Percentiles rank a stretch among this genome's conserved stretches.
Conservation (phyloP, 1,139 yeast genomes). For the Yamadazyma friedrichii region DNA sequence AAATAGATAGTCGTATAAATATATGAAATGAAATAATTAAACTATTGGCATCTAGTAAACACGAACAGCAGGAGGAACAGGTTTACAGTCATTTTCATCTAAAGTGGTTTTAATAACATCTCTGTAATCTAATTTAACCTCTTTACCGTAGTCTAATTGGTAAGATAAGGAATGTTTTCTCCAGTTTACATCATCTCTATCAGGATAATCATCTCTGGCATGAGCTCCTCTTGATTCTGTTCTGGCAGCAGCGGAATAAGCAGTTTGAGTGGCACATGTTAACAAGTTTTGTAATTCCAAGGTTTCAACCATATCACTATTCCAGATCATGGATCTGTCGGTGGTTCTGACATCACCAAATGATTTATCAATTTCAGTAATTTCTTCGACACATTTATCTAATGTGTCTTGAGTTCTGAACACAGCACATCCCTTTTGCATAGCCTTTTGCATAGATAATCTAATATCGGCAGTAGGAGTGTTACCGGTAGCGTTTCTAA, state of each 20-base stretch:
- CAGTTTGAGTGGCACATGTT: conserved; percentile 97
- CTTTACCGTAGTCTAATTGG: conserved; percentile 73
- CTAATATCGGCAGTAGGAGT: conserved; percentile 85
- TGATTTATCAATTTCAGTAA: conserved; percentile 70
- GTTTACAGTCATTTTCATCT: conserved; percentile 89
- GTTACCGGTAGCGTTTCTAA: conserved; percentile 84
- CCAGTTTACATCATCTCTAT: conserved; percentile 95
- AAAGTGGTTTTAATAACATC: conserved; percentile 77
- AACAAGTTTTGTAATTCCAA: conserved; percentile 94
- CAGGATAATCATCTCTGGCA: conserved; percentile 96
- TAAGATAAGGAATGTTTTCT: conserved; percentile 97
- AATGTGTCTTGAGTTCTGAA: conserved; percentile 92
- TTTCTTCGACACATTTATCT: conserved; percentile 86
- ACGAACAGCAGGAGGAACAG: conserved; percentile 97
- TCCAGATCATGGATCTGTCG: conserved; percentile 98
- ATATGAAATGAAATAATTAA: not conserved
- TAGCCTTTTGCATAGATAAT: conserved; percentile 87
- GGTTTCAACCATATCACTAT: conserved; percentile 94
- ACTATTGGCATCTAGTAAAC: conserved; percentile 55
- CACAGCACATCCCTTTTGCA: conserved; percentile 97
- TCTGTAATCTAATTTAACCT: conserved; percentile 81
- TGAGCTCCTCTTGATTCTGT: conserved; percentile 99
- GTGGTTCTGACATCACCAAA: conserved; percentile 74
- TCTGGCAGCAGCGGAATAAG: conserved; percentile 91
- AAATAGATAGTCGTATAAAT: not conserved